phyloP scores from a whole-genome alignment of 2,329 filamentous ascomycete species.

The Arthrobotrys entomopaga region DNA sequence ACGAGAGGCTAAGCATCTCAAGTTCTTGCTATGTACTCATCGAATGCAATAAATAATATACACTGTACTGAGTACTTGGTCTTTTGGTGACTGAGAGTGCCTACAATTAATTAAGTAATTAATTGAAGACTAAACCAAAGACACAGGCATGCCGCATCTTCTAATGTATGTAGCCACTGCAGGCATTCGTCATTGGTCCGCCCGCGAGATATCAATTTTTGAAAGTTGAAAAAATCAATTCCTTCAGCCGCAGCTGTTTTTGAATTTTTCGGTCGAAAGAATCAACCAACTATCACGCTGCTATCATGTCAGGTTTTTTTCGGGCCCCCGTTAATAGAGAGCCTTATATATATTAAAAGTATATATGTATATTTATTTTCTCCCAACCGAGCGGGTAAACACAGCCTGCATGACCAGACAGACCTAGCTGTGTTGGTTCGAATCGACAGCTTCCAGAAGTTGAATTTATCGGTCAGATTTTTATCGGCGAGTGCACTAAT shows the following conservation, averaged over 20 bases:
- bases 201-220: too few relatives aligned
- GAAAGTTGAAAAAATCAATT: background rate
- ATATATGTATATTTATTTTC: too few relatives aligned
- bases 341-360: too few relatives aligned
- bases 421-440: background rate
- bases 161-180: too few relatives aligned
- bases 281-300: conserved; percentile 27
- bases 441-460: background rate
- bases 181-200: background rate
- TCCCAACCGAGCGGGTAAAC: conserved; percentile 37
- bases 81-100: too few relatives aligned
- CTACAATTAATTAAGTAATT: too few relatives aligned
- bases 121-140: too few relatives aligned
- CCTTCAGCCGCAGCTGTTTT: conserved; percentile 48
- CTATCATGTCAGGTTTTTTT: conserved; percentile 33
- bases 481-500: too few relatives aligned
- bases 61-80: too few relatives aligned
- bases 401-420: conserved; percentile 29
- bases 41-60: too few relatives aligned
- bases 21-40: too few relatives aligned
- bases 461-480: too few relatives aligned
- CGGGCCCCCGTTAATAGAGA: background rate
- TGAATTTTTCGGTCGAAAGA: conserved; percentile 6
- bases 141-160: conserved; percentile 8
- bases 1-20: background rate